These are phyloP conservation scores for Trypanosoma avium DNA, from an alignment of 208 protist genomes.

Conservation along the genomic window DNA sequence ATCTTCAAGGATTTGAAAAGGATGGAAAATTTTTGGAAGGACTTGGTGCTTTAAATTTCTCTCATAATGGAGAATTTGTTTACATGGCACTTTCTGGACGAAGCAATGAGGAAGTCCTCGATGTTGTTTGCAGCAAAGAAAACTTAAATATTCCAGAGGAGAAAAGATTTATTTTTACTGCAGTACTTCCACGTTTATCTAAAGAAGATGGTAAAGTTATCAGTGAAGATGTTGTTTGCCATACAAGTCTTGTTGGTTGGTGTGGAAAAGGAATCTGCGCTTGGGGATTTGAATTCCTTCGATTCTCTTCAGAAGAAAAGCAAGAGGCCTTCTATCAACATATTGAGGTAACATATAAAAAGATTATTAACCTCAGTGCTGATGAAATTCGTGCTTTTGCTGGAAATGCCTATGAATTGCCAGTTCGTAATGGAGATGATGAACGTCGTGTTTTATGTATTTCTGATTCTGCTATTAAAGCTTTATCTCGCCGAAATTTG, in stretches of 20 bases:
- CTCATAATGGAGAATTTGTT: conserved; percentile 58
- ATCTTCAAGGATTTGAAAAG: conserved; percentile 56
- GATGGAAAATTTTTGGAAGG: conserved; percentile 60
- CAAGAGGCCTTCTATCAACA: conserved; percentile 60
- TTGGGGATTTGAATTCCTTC: conserved; percentile 55
- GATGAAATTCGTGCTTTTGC: conserved; percentile 61
- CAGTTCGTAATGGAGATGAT: conserved; percentile 13
- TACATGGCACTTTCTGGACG: conserved; percentile 65
- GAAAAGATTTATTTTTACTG: conserved; percentile 57
- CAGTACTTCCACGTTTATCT: conserved; percentile 18
- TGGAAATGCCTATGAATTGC: conserved; percentile 59
- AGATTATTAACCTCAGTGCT: conserved; percentile 56
- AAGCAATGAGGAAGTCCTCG: conserved; percentile 58
- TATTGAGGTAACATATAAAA: conserved; percentile 44
- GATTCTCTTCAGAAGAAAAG: conserved; percentile 51
- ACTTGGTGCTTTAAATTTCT: conserved; percentile 59
- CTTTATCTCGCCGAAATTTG: conserved; percentile 32
- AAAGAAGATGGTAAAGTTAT: conserved; percentile 6
- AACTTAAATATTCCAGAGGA: conserved; percentile 70
- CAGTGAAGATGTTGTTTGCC: conserved; percentile 33
- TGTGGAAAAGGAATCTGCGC: conserved; percentile 76
- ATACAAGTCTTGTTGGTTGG: conserved; percentile 83
- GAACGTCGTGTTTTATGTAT: conserved; percentile 64
- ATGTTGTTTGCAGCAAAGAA: conserved; percentile 51
- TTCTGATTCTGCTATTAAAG: conserved; percentile 45